Evolutionary conservation across 306 rosid genomes (phyloP), one percentile per base, ranked within the genome.

Genomic region (Datisca glomerata): DNA sequence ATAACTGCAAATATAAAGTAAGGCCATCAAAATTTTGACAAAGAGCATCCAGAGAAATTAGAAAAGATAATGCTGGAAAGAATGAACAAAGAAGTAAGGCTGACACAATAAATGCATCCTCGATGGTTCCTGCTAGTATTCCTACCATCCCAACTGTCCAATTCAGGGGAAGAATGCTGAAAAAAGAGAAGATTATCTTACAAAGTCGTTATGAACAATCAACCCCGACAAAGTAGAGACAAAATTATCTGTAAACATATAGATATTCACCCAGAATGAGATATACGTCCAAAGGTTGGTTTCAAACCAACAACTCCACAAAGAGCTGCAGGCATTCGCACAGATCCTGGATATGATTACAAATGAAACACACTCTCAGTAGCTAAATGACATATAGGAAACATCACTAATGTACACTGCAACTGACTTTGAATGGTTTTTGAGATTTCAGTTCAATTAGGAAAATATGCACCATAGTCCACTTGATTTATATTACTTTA

Each of bases 141-240:
- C 97, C 94, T n/a, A 87, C 75, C 97, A 76, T 83, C 15, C 97
- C 97, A 53, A 87, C 89, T 2, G 97, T 74, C 97, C 97, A 87
- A 51, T 79, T 87, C 45, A 87, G 59, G 35, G 97, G 97, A 65
- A 87, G 71, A 64, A 87, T 93, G 41, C 97, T 87, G 78, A 24
- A 62, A 52, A 4, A 56, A 60, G 40, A 62, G 7, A n/a, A 58
- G 37, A 29, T 24, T 25, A 60, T 51, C 52, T 21, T 21, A 32
- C 9, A 20, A 41, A 41, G 44, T 53, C 44, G 52, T 44, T 19
- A 29, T 12, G 56, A 46, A 23, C 18, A 8, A 56, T 53, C 34
- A 8, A 45, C 41, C 20, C 44, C 18, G 57, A 31, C 39, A 16
- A 53, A 12, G 29, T 37, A 12, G 36, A 46, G n/a, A 51, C 8